These are phyloP conservation scores for Candida sakaeoensis DNA, from an alignment of 805 yeast species.

Conservation along the genomic window DNA sequence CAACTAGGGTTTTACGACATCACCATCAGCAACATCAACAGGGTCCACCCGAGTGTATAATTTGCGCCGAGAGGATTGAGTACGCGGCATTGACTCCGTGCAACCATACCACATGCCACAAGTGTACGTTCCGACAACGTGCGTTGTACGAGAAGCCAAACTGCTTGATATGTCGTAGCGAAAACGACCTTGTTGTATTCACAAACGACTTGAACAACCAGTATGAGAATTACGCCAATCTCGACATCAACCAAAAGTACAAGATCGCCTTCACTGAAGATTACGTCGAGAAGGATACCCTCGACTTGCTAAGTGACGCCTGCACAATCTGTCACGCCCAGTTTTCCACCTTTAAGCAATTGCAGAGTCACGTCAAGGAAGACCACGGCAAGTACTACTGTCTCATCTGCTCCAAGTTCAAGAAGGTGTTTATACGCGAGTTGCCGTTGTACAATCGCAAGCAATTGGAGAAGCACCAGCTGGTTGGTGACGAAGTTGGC, in stretches of 20 bases:
- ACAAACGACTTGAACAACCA: constrained; percentile 43
- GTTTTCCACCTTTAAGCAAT: constrained; percentile 50
- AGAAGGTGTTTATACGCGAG: constrained; percentile 74
- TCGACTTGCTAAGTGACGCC: constrained; percentile 46
- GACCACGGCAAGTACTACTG: constrained; percentile 67
- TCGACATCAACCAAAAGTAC: constrained; percentile 41
- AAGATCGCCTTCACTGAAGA: constrained; percentile 59
- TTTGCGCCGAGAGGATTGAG: constrained; percentile 74
- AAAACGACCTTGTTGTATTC: constrained; percentile 53
- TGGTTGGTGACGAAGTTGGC: constrained; percentile 58
- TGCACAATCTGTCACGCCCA: constrained; percentile 52
- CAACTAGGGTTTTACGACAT: too few relatives aligned
- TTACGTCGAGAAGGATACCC: constrained; percentile 44
- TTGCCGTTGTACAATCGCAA: constrained; percentile 56
- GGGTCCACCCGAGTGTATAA: too few relatives aligned
- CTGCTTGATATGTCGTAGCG: constrained; percentile 84
- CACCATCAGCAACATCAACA: too few relatives aligned
- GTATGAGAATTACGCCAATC: constrained; percentile 34
- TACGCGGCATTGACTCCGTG: constrained; percentile 76
- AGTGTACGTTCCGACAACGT: constrained; percentile 78
- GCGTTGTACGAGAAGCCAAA: constrained; percentile 68
- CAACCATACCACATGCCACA: constrained; percentile 78
- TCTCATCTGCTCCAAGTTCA: constrained; percentile 70
- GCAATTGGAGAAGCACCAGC: constrained; percentile 65
- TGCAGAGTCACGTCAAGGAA: constrained; percentile 62